Base-by-base conservation (phyloP, 805 yeast species). In the Wickerhamomyces chambardii region DNA sequence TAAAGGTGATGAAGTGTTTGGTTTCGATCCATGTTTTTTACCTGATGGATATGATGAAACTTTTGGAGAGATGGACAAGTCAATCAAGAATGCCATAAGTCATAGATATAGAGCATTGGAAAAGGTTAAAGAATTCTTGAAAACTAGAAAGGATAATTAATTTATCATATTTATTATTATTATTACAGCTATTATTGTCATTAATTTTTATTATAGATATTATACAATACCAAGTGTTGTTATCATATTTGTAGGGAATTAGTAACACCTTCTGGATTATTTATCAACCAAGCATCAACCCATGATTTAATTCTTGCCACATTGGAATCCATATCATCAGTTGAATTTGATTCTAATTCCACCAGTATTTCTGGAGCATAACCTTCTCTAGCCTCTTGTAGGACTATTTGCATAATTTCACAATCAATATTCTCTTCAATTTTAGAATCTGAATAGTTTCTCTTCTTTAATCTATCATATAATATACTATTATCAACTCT, bases 401-500 rank as follows among this genome's bases (percentile, higher is more conserved):
- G 59, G 14, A 92, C 73, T 12, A 90, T 84, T 46, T 89, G 90
- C 97, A 92, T 92, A 44, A 92, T 92, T 59, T 92, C 99, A 40
- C 95, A 94, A 56, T 92, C 98, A 31, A 92, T 61, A 53, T 92
- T 92, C 50, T 92, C 99, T 38, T 79, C 81, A 43, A 92, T 75
- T 59, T 92, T 92, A 40, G 71, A 68, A 41, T 84, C 81, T 36
- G 80, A 75, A 53, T 92, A 92, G 6, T 79, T 82, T 56, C 98
- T 72, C 40, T 73, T 70, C 41, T 66, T 64, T 46, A 92, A 64
- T 48, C 99, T 69, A 35, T 86, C 95, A 56, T 70, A 82, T 18
- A 92, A 68, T 1, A 65, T 57, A 14, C 77, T 61, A 49, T 84
- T 86, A 50, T 84, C 82, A 31, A 95, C 78, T 44, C 89, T 68